phyloP scores from a whole-genome alignment of 768 basidiomycete species.

The Calocybe indica region DNA sequence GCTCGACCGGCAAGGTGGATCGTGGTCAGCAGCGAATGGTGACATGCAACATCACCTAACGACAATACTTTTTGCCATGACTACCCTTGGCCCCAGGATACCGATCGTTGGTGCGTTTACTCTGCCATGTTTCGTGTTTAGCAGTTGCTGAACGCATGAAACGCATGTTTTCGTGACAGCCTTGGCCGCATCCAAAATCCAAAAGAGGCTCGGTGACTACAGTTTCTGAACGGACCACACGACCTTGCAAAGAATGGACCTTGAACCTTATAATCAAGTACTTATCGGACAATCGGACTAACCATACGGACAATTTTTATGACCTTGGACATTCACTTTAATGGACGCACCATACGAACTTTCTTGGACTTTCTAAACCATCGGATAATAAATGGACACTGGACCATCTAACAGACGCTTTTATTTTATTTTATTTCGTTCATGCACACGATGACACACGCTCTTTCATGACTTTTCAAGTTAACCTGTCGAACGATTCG shows the following conservation, averaged over 20 bases:
- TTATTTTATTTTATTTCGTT: no score
- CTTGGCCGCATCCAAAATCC: conserved; percentile 32
- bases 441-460: no score
- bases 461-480: no score
- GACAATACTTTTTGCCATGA: conserved; percentile 60
- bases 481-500: neutral
- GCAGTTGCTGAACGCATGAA: neutral
- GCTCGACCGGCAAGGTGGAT: conserved; percentile 53
- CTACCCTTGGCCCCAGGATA: conserved; percentile 50
- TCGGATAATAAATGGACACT: no score
- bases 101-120: conserved; percentile 44
- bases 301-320: conserved; percentile 3
- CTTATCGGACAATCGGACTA: neutral
- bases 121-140: neutral
- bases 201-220: conserved; percentile 30
- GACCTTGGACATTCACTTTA: neutral
- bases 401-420: no score
- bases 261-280: conserved; percentile 1
- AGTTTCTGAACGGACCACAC: neutral
- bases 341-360: neutral
- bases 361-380: neutral
- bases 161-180: conserved; percentile 15
- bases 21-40: conserved; percentile 57
- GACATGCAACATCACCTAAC: conserved; percentile 60
- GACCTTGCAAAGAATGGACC: conserved; percentile 3